phyloP scores from a whole-genome alignment of 129 eudicot species.

The Tanacetum coccineum region DNA sequence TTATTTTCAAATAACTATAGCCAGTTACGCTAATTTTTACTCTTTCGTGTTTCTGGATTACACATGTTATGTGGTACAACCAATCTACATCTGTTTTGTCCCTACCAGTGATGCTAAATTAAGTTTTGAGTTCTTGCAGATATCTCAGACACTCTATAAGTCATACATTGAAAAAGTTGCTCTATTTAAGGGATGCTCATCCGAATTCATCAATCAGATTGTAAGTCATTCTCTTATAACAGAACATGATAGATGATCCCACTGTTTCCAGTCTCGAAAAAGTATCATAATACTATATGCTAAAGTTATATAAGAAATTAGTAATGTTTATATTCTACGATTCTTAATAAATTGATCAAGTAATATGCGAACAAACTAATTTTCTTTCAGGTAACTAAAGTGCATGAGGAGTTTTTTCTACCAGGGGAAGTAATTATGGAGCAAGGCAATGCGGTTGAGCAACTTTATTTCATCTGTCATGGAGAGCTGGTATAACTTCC shows the following conservation, averaged over 20 bases:
- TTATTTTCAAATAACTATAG: too few species aligned
- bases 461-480: constrained; percentile 83
- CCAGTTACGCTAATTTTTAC: too few species aligned
- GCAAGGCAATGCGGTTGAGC: constrained; percentile 91
- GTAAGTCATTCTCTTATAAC: constrained; percentile 42
- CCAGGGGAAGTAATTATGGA: constrained; percentile 99
- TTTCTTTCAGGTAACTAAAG: constrained; percentile 66
- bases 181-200: constrained; percentile 77
- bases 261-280: too few species aligned
- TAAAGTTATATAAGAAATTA: neutral
- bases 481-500: constrained; percentile 69
- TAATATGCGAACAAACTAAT: neutral
- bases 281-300: neutral
- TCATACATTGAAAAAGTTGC: constrained; percentile 57
- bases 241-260: too few species aligned
- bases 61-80: too few species aligned
- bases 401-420: constrained; percentile 93
- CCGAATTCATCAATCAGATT: constrained; percentile 85
- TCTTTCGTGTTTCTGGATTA: too few species aligned
- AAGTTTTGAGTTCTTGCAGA: constrained; percentile 47
- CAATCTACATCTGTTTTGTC: neutral
- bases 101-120: neutral
- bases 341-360: neutral
- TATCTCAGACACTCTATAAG: constrained; percentile 68
- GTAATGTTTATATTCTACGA: neutral